These are phyloP conservation scores for Musa schizocarpa DNA, from an alignment of 176 grass and related monocot genomes.

Conservation along the genomic window DNA sequence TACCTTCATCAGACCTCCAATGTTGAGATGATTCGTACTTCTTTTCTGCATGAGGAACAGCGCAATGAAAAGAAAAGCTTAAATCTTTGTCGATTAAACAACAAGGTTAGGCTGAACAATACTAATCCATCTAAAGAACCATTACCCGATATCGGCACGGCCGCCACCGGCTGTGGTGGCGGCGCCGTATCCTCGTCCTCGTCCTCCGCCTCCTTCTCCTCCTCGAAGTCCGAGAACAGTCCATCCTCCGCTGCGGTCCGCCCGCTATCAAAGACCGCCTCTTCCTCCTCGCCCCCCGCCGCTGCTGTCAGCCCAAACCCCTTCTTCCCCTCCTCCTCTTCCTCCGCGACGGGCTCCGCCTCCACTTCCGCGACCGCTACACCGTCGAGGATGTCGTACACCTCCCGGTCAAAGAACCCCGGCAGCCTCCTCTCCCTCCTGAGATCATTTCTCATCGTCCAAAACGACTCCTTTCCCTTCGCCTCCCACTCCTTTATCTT, in stretches of 20 bases:
- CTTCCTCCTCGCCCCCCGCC: constrained; percentile 9
- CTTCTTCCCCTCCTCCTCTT: constrained; percentile 35
- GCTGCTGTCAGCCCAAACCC: constrained; percentile 17
- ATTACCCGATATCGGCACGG: constrained; percentile 45
- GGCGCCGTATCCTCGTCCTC: constrained; percentile 2
- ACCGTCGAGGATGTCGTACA: constrained; percentile 81
- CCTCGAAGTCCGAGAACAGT: constrained; percentile 38
- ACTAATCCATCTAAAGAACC: constrained; percentile 10
- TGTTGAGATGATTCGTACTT: constrained; percentile 48
- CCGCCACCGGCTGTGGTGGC: constrained; percentile 21
- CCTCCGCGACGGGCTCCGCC: constrained; percentile 18
- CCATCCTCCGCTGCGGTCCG: constrained; percentile 24
- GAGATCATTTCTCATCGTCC: constrained; percentile 91
- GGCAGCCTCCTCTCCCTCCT: constrained; percentile 68
- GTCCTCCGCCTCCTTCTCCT: constrained; percentile 25
- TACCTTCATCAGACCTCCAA: constrained; percentile 56
- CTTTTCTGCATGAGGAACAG: constrained; percentile 45
- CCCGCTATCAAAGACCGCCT: constrained; percentile 25
- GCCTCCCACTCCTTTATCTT: constrained; percentile 98
- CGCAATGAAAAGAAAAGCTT: constrained; percentile 1
- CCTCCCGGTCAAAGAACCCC: constrained; percentile 90
- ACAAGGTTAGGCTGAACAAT: too few relatives aligned
- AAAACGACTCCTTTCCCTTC: constrained; percentile 59
- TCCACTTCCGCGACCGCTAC: constrained; percentile 1
- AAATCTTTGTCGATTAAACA: too few relatives aligned